These are phyloP conservation scores for Mycena sanguinolenta DNA, from an alignment of 768 basidiomycete genomes.

Conservation along the genomic window DNA sequence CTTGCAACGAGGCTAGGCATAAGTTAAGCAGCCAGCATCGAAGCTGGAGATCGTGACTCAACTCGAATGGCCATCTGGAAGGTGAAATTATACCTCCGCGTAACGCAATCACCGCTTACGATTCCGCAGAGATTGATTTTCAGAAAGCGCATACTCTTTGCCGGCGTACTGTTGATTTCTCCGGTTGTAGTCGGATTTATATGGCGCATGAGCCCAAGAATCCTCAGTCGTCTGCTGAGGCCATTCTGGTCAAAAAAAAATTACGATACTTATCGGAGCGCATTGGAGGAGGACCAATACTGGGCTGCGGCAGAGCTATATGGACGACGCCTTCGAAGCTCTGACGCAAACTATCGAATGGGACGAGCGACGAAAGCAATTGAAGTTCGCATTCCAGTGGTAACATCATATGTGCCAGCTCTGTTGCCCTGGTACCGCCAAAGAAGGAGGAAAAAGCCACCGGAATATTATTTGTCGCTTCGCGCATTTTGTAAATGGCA, in stretches of 20 bases:
- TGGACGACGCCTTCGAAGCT: constrained; percentile 23
- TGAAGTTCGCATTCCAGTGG: constrained; percentile 36
- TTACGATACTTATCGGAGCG: constrained; percentile 18
- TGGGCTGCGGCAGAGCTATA: constrained; percentile 29
- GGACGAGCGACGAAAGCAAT: neutral
- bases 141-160: neutral
- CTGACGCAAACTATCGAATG: constrained; percentile 34
- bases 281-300: constrained; percentile 24
- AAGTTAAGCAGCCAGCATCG: constrained; percentile 17
- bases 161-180: constrained; percentile 16
- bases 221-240: neutral
- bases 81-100: neutral
- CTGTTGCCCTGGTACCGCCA: constrained; percentile 55
- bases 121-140: neutral
- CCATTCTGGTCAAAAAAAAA: constrained; percentile 3
- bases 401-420: constrained; percentile 51
- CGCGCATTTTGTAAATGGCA: constrained; percentile 61
- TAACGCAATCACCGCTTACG: neutral
- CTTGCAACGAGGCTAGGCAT: neutral
- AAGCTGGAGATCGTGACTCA: constrained; percentile 16
- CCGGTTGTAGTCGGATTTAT: constrained; percentile 17
- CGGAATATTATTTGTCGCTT: constrained; percentile 47
- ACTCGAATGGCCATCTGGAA: constrained; percentile 21
- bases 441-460: constrained; percentile 33
- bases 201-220: constrained; percentile 12